phyloP scores from a whole-genome alignment of 352 stramenopile species.

The Pythium volutum region DNA sequence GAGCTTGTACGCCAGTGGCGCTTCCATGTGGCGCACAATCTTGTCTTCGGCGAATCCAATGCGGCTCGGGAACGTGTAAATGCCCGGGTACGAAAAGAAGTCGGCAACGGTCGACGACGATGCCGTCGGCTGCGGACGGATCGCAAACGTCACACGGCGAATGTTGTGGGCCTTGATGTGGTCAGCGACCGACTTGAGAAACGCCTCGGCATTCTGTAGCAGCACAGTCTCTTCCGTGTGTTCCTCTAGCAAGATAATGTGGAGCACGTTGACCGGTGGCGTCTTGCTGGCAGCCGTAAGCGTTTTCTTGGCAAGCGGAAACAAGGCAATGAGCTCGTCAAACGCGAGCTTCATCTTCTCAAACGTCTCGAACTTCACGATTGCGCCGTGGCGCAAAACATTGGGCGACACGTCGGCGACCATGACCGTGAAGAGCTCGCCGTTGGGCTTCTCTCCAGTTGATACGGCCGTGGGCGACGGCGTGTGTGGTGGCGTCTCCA shows the following conservation, averaged over 20 bases:
- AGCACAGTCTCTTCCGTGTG: constrained; percentile 52
- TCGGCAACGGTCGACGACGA: constrained; percentile 25
- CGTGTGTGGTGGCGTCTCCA: constrained; percentile 30
- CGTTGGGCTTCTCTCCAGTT: constrained; percentile 22
- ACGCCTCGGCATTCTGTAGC: constrained; percentile 50
- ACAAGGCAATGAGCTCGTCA: constrained; percentile 62
- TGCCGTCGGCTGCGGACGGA: constrained; percentile 52
- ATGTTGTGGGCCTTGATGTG: constrained; percentile 74
- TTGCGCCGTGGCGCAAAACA: constrained; percentile 76
- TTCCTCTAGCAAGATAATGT: constrained; percentile 78
- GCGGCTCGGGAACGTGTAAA: constrained; percentile 89
- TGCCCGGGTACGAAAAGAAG: constrained; percentile 80
- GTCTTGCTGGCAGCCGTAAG: constrained; percentile 55
- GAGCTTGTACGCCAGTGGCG: constrained; percentile 97
- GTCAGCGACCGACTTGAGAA: constrained; percentile 61
- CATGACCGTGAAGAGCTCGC: constrained; percentile 35
- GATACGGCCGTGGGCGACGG: constrained; percentile 25
- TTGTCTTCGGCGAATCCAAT: constrained; percentile 95
- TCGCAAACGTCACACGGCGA: constrained; percentile 86
- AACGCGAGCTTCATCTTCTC: constrained; percentile 73
- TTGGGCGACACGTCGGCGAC: constrained; percentile 74
- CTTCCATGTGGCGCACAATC: constrained; percentile 98
- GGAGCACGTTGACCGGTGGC: constrained; percentile 78
- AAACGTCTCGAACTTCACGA: constrained; percentile 87
- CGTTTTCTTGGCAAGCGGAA: constrained; percentile 66